Base-by-base conservation (phyloP, 306 rosid species). In the Vicia sativa region DNA sequence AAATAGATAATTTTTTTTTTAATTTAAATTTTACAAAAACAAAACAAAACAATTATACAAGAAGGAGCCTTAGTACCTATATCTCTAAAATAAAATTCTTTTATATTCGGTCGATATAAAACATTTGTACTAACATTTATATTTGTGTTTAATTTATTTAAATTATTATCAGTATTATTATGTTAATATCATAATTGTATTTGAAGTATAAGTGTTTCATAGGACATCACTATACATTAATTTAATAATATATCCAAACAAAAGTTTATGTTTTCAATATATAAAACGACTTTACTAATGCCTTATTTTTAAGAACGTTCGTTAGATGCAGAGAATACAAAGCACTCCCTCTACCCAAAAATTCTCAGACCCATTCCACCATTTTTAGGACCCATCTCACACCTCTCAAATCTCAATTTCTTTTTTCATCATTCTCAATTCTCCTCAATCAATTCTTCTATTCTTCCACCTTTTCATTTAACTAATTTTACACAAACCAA, bases 361-460 rank as follows among this genome's bases (percentile, higher is more conserved):
- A 42, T n/a, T 5, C 39, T 18, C 31, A 55, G 7, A 49, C 61
- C 35, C 39, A 26, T 18, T 3, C 14, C 60, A 26, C 41, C 4
- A 26, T 64, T 57, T 55, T 23, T 44, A 62, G 76, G 69, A 34
- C 67, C 59, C 52, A 74, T 57, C 29, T 44, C 14, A 65, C 65
- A 66, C 28, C 61, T 7, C 49, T 39, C 50, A 11, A 28, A 57
- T 58, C 53, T 31, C 67, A 16, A 16, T 41, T 46, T 31, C 29
- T 7, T 28, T 44, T 9, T 46, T 42, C 13, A 29, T 21, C n/a
- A n/a, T 38, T 49, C 52, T 0, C 18, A 8, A 50, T 23, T 42
- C 54, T 63, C 35, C 8, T 58, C 21, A 69, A 69, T 25, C 42
- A 68, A 37, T 18, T 38, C 34, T 11, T 49, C 29, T 28, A 37